Percentiles rank a stretch among this genome's conserved stretches.
These are phyloP conservation scores for Leptographium lundbergii DNA, from an alignment of 2,329 filamentous ascomycete species.

Conservation along the genomic window DNA sequence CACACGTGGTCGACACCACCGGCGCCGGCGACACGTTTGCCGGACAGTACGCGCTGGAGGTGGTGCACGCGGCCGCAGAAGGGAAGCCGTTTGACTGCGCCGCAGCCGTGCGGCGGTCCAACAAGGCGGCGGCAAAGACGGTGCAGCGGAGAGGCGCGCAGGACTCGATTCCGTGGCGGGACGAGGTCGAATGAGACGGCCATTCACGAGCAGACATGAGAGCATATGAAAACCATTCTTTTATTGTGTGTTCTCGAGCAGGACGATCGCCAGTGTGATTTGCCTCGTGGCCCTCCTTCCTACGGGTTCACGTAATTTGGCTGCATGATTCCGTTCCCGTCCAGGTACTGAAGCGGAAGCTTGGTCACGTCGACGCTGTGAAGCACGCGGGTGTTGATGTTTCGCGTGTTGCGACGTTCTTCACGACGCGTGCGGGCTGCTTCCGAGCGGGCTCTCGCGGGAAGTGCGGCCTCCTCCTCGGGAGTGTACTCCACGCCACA, in stretches of 20 bases:
- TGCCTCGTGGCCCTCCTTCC: not conserved
- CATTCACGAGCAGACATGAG: not conserved
- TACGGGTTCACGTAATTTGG: constrained; percentile 29
- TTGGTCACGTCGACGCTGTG: constrained; percentile 21
- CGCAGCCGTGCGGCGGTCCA: constrained; percentile 46
- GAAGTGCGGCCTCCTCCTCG: constrained; percentile 23
- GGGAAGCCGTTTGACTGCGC: constrained; percentile 36
- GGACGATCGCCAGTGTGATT: no score
- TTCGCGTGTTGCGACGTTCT: constrained; percentile 9
- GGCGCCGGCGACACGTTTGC: constrained; percentile 93
- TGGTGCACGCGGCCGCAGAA: constrained; percentile 34
- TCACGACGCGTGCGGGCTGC: constrained; percentile 8
- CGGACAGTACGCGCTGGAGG: constrained; percentile 68
- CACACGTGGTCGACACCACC: constrained; percentile 78
- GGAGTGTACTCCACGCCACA: constrained; percentile 17
- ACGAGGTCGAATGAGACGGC: constrained; percentile 23
- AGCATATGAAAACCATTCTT: no score
- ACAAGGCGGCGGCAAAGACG: constrained; percentile 50
- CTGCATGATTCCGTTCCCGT: constrained; percentile 17
- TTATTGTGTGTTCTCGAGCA: no score
- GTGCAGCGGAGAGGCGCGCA: constrained; percentile 54
- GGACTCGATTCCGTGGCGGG: constrained; percentile 52
- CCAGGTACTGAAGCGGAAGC: constrained; percentile 11
- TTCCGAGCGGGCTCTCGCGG: constrained; percentile 13
- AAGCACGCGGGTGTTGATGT: constrained; percentile 27